Base-by-base conservation (phyloP, 139 green algal species). In the Micractinium sp. region DNA sequence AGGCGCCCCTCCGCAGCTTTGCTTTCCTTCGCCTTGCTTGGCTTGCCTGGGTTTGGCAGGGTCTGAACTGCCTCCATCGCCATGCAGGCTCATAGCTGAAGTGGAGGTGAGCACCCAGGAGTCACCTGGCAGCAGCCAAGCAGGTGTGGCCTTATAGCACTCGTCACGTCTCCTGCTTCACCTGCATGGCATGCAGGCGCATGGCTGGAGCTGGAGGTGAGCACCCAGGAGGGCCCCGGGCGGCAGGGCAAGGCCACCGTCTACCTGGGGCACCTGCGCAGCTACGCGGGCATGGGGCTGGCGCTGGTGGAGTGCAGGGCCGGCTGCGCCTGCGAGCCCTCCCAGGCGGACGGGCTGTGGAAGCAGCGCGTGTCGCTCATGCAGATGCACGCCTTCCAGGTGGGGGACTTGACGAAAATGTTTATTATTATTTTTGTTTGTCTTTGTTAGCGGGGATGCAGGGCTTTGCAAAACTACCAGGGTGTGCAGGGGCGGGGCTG, bases 241-340 rank as follows among this genome's bases (percentile, higher is more conserved):
- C 29, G 16, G 4, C 35, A n/a, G 4, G 63, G 61, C 56, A 27
- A 63, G 36, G 63, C 82, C 82, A 87, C 63, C 67, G 61, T 87
- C 9, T 33, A 39, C 36, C 82, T 87, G 35, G 82, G 82, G 61
- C 73, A 87, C 82, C 82, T 87, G 82, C 82, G 82, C 82, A 85
- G 82, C 82, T 87, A 87, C 82, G 13, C 77, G 82, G 63, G 82
- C 35, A 87, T 87, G 82, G 82, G 82, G 12, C 7, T 53, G 61
- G 82, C 63, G 35, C 61, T 31, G 35, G 61, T 87, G 35, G 36
- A 76, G 35, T 87, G 82, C 82, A 20, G 22, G 20, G 56, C 82
- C 35, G 82, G 82, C 61, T 87, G 82, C 82, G 14, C 61, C 82
- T 87, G 82, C 36, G 29, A 27, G 13, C 63, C 61, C 36, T 29